Evolutionary conservation across 2,329 filamentous ascomycete species (phyloP), one percentile per base, ranked within the genome.

Genomic region (Nothophaeocryptopus gaeumannii): DNA sequence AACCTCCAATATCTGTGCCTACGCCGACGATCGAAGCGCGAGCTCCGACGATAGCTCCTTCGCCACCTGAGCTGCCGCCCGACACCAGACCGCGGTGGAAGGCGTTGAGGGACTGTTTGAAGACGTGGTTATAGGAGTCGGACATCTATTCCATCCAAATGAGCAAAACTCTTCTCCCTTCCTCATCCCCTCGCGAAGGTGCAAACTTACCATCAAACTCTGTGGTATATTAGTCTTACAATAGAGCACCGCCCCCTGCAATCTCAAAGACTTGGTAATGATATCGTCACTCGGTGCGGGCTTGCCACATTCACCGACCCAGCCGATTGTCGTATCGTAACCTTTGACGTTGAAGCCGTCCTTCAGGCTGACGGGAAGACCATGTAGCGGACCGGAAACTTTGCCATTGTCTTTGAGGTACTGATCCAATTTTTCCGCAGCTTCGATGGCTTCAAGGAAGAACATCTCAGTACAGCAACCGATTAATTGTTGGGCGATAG

Each of bases 11-110:
- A 66, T 86, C 83, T 0, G 82, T 85, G 0, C 80, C 81, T 13
- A 85, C 72, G 1, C 83, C 84, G 2, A 85, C 60, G 44, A 81
- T 72, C 31, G 72, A 78, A 0, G 82, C 82, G 31, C 75, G 72
- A 70, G 85, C 75, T 3, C 76, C 78, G 15, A 85, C 59, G 10
- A 85, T 65, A 0, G 78, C 80, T 0, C 76, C 82, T 63, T 86
- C 83, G 11, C 85, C 85, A 9, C 85, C 85, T 0, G 79, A 81
- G 7, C 78, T 82, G 2, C 85, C 85, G 5, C 85, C 85, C 0
- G 81, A 75, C 0, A 80, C 82, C 32, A 83, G 71, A 14, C 74
- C 69, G 1, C 78, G 73, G 53, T 85, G 86, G 49, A 77, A 71
- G 0, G 85, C 84, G 60, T 86, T 87, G 2, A 85, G 68, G 0